Base-by-base conservation (phyloP, 352 stramenopile genomes). In the Thalassiosira exigua region DNA sequence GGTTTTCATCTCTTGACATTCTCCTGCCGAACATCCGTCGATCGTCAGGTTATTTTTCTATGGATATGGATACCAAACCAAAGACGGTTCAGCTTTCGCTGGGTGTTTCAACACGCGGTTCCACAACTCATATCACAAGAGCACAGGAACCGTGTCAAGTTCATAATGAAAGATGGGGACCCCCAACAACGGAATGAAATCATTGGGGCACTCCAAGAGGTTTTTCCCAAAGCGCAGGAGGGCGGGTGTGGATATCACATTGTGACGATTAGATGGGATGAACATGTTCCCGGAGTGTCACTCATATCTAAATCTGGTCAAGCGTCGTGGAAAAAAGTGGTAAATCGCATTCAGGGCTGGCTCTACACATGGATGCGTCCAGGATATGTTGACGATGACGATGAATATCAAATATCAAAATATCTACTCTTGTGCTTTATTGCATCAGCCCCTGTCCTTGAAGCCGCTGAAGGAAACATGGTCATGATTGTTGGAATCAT, bases 101-200 rank as follows among this genome's bases (percentile, higher is more conserved):
- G 61, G 52, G 60, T 79, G 1, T 79, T 79, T 53, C 60, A 72
- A 32, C 36, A 73, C 36, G 70, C 60, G 0, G 41, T 79, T 4
- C 41, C 41, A 33, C 59, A 39, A 4, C 41, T 79, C 19, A 61
- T 72, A 26, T 59, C 65, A 26, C n/a, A 39, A 26, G 59, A 41
- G 33, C 19, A 68, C 0, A 0, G 41, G n/a, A 26, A 46, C 24
- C 46, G 64, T 11, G 65, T 76, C 1, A 1, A 2, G n/a, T 76
- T 82, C 17, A 51, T 82, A 3, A 82, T 76, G 54, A 76, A 76
- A 39, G 73, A 82, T 72, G 65, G 57, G 11, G 64, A 82, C 62
- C 44, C 65, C n/a, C 73, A 82, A 58, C 71, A 81, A 52, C 36
- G 52, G 7, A 69, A 75, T 58, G 71, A 81, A 57, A 75, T 81